phyloP scores from a whole-genome alignment of 2,329 filamentous ascomycete genomes.

The Colletotrichum scovillei region DNA sequence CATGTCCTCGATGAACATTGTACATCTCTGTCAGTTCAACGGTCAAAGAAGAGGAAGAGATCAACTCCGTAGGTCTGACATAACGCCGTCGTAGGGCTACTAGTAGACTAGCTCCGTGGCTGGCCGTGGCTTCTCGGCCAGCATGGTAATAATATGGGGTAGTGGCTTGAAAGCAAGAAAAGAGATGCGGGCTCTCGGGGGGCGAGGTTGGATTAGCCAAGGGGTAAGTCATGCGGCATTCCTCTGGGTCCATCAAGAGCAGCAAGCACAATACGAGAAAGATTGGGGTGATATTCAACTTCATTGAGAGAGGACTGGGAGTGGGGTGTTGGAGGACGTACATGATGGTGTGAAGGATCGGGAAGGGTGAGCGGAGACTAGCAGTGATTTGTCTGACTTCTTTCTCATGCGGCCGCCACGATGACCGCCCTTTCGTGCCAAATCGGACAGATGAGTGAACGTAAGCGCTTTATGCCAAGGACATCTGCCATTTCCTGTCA shows the following conservation, averaged over 20 bases:
- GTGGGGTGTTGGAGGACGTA: conserved; percentile 26
- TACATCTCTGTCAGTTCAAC: neutral
- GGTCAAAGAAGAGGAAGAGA: neutral
- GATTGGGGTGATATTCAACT: conserved; percentile 11
- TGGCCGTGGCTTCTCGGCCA: conserved; percentile 24
- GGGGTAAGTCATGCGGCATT: conserved; percentile 32
- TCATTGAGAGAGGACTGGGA: conserved; percentile 22
- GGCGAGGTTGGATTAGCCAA: conserved; percentile 17
- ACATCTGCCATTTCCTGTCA: neutral
- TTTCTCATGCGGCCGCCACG: conserved; percentile 18
- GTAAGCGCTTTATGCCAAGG: conserved; percentile 3
- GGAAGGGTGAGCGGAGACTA: conserved; percentile 27
- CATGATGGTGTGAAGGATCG: conserved; percentile 30
- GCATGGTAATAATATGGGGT: conserved; percentile 19
- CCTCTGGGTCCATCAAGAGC: neutral
- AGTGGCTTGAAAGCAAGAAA: neutral
- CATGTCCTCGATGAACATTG: neutral
- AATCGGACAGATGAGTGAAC: conserved; percentile 5
- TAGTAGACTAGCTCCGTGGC: conserved; percentile 13
- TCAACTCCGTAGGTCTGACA: conserved; percentile 18
- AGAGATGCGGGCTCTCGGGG: neutral
- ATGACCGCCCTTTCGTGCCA: conserved; percentile 17
- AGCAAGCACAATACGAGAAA: conserved; percentile 28
- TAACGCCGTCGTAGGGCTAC: conserved; percentile 28
- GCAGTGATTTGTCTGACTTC: conserved; percentile 33